phyloP scores from a whole-genome alignment of 345 rosid genomes.

The Noccaea caerulescens region DNA sequence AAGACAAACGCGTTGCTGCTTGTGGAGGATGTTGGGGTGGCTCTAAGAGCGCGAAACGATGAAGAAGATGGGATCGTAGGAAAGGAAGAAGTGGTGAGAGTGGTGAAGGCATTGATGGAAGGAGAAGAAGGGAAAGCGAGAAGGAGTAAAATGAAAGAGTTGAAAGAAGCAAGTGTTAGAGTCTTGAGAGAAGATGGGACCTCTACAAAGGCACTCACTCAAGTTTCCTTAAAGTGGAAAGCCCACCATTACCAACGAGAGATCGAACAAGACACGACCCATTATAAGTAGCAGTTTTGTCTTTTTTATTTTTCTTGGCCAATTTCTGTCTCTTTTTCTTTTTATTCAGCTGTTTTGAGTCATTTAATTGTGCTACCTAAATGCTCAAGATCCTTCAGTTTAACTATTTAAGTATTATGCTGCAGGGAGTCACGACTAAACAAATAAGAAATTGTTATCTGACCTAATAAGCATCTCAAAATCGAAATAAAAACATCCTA shows the following conservation, averaged over 20 bases:
- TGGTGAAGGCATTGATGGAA: conserved; percentile 37
- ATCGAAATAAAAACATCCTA: no score
- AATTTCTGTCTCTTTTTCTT: no score
- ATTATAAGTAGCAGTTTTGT: not conserved
- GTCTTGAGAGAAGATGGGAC: conserved; percentile 33
- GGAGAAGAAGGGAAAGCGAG: conserved; percentile 36
- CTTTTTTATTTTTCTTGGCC: no score
- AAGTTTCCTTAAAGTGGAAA: conserved; percentile 35
- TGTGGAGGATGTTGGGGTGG: conserved; percentile 25
- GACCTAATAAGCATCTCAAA: no score
- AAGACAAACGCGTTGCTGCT: conserved; percentile 34
- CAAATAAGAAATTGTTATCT: no score
- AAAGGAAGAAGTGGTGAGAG: conserved; percentile 33
- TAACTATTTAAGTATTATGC: no score
- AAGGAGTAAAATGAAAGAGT: conserved; percentile 21
- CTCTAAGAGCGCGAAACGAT: not conserved
- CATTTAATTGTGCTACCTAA: no score
- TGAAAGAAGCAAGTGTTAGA: conserved; percentile 21
- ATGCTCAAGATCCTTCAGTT: no score
- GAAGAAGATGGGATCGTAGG: conserved; percentile 11
- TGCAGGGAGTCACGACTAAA: no score
- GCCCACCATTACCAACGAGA: conserved; percentile 26
- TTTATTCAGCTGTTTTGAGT: not conserved
- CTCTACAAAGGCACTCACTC: conserved; percentile 24
- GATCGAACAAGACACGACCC: not conserved